Base-by-base conservation (phyloP, 2,329 filamentous ascomycete genomes). In the Aspergillus ochraceus region DNA sequence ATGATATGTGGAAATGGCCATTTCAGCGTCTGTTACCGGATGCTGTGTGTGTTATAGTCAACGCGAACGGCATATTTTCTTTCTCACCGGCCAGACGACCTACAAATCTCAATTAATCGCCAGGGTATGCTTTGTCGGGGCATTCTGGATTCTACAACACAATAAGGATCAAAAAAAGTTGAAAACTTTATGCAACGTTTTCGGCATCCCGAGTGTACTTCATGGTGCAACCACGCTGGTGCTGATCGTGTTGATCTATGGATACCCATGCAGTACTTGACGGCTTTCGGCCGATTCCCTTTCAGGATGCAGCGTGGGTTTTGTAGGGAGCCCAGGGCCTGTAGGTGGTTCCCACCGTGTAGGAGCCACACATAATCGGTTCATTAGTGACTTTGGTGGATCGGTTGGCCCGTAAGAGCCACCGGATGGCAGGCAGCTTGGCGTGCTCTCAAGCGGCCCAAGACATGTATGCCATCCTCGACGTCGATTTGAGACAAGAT, bases 161-260 rank as follows among this genome's bases (percentile, higher is more conserved):
- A 74, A 75, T 70, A 59, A 70, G 73, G 58, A 60, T 29, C 19
- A 60, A 74, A 75, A 75, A 74, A 74, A 75, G 71, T 74, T 74
- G 70, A 75, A 74, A 75, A 62, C 67, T 66, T 64, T 62, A 66
- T 68, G 60, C 52, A 56, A 61, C 54, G 52, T 49, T 57, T 63
- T 66, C 59, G 52, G 22, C 29, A 36, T 55, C 57, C 39, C 50
- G 26, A 54, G 36, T 42, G 36, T n/a, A 42, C 22, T 49, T 24
- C 46, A 47, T 36, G 29, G 22, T 10, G 57, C 42, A 46, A 50
- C 36, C n/a, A 42, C 36, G 36, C 36, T 36, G 42, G 49, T 49
- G 45, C 22, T 58, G 55, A 49, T 58, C 30, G 20, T 47, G 42
- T 46, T 17, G 17, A 49, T 46, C 24, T 17, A 20, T n/a, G 42